Evolutionary conservation across 345 rosid genomes (phyloP).

Genomic region (Brassica nigra): DNA sequence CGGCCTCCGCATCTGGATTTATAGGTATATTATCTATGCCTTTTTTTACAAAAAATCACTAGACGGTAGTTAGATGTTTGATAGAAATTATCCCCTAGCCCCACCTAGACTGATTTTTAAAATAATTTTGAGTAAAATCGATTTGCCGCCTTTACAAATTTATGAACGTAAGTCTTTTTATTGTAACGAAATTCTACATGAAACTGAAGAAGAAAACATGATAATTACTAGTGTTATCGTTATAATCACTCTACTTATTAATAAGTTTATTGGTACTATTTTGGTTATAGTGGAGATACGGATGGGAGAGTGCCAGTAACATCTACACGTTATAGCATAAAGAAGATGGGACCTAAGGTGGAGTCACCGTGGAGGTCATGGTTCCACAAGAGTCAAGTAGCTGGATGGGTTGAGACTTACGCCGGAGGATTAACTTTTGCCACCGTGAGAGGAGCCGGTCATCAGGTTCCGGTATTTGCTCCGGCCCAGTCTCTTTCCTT

Average conservation of each 20-base stretch:
- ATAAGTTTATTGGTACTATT: not conserved
- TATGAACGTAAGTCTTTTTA: too few species aligned
- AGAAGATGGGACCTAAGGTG: slow-evolving; percentile 49
- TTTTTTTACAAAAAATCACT: not conserved
- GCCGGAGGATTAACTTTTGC: slow-evolving; percentile 58
- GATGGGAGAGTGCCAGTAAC: slow-evolving; percentile 91
- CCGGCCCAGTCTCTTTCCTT: slow-evolving; percentile 61
- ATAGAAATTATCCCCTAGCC: too few species aligned
- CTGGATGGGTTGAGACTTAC: slow-evolving; percentile 72
- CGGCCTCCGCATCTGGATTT: slow-evolving; percentile 75
- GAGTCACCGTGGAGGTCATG: slow-evolving; percentile 72
- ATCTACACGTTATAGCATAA: slow-evolving; percentile 67
- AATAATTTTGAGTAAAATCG: too few species aligned
- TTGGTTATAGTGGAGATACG: slow-evolving; percentile 64
- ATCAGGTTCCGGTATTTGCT: slow-evolving; percentile 64
- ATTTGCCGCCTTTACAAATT: not conserved
- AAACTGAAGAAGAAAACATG: not conserved
- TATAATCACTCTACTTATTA: not conserved
- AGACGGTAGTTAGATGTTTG: not conserved
- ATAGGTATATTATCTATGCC: slow-evolving; percentile 48
- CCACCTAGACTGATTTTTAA: too few species aligned
- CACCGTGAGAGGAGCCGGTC: slow-evolving; percentile 77
- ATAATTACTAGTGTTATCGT: too few species aligned
- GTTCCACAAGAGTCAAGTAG: slow-evolving; percentile 68
- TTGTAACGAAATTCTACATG: not conserved